A percentile compares a stretch with the other conserved stretches of the same genome.
Conservation (phyloP, 805 yeast species). For the Saccharomycopsis fibuligera region DNA sequence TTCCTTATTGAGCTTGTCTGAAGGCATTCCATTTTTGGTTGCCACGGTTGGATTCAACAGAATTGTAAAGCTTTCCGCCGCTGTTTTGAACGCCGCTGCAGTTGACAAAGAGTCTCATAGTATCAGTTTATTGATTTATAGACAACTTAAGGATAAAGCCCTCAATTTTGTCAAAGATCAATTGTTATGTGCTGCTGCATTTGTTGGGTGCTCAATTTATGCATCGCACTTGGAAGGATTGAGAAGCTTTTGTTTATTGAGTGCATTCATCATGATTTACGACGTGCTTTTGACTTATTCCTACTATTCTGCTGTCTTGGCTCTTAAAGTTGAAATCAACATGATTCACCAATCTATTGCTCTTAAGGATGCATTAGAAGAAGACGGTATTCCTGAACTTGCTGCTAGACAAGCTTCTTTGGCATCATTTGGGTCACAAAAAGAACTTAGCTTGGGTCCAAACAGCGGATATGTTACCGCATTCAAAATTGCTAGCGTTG, state of each 20-base stretch:
- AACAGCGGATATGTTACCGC: constrained; percentile 34
- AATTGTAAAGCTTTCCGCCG: constrained; percentile 64
- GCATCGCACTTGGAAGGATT: constrained; percentile 67
- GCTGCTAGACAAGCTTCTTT: constrained; percentile 68
- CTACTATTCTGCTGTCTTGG: constrained; percentile 75
- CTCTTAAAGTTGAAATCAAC: constrained; percentile 83
- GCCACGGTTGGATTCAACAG: constrained; percentile 89
- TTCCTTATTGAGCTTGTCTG: constrained; percentile 69
- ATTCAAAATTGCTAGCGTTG: constrained; percentile 55
- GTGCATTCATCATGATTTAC: constrained; percentile 60
- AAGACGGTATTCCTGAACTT: constrained; percentile 75
- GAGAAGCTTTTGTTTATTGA: constrained; percentile 71
- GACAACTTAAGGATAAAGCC: constrained; percentile 33
- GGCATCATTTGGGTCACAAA: constrained; percentile 24
- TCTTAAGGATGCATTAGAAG: constrained; percentile 76
- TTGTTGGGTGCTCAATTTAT: constrained; percentile 57
- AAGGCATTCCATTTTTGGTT: constrained; percentile 90
- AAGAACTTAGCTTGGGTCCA: constrained; percentile 24
- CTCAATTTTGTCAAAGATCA: constrained; percentile 58
- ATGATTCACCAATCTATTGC: constrained; percentile 76
- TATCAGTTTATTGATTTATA: constrained; percentile 28
- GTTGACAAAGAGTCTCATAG: constrained; percentile 26
- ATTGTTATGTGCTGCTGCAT: constrained; percentile 61
- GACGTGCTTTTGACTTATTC: constrained; percentile 74
- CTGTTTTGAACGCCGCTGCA: constrained; percentile 40